Percentiles rank a stretch among this genome's conserved stretches.
Conservation (phyloP, 2,329 filamentous ascomycete species). For the Coniosporium tulheliwenetii region DNA sequence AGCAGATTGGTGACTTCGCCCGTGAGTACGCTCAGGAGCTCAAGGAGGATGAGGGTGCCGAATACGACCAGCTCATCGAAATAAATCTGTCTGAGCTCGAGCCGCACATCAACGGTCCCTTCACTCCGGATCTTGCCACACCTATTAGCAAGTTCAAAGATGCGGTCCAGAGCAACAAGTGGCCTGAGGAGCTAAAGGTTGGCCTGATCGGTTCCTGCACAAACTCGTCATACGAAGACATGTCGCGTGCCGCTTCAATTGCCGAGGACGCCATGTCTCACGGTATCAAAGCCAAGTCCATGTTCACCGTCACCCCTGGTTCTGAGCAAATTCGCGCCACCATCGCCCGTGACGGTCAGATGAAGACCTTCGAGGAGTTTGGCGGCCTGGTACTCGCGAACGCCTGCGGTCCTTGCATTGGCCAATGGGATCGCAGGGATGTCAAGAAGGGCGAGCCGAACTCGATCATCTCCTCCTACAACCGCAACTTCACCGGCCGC, state of each 20-base stretch:
- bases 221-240: conserved; percentile 79
- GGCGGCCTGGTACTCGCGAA: conserved; percentile 91
- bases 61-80: conserved; percentile 94
- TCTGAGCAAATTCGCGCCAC: conserved; percentile 95
- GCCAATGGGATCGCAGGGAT: conserved; percentile 84
- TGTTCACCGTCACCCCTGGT: conserved; percentile 91
- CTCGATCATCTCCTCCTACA: conserved; percentile 97
- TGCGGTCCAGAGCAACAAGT: conserved; percentile 83
- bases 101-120: conserved; percentile 96
- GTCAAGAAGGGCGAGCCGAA: conserved; percentile 92
- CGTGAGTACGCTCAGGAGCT: conserved; percentile 74
- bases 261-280: conserved; percentile 81
- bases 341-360: conserved; percentile 77
- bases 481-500: conserved; percentile 98
- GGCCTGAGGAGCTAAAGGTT: conserved; percentile 93
- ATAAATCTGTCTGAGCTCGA: conserved; percentile 91
- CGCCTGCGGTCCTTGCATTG: conserved; percentile 49
- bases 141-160: conserved; percentile 96
- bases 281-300: conserved; percentile 81
- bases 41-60: conserved; percentile 70
- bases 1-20: conserved; percentile 79
- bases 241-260: conserved; percentile 85
- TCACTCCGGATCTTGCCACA: conserved; percentile 94
- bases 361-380: conserved; percentile 91
- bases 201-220: conserved; percentile 97